These are phyloP conservation scores for Emericellopsis cladophorae DNA, from an alignment of 2,329 filamentous ascomycete species.

Conservation along the genomic window DNA sequence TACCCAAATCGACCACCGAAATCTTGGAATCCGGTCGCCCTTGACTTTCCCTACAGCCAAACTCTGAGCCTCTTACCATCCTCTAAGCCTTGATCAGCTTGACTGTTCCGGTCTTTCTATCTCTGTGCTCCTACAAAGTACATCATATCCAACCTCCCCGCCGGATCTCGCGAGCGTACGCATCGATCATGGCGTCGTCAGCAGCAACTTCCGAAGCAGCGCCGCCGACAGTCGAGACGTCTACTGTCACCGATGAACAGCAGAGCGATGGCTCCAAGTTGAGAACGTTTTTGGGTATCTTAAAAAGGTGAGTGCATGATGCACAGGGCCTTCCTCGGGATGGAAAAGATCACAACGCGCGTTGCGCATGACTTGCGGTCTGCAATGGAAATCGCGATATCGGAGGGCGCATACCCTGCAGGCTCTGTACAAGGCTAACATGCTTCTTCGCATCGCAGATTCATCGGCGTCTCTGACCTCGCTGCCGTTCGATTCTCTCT, in stretches of 20 bases:
- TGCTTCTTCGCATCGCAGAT: slow-evolving; percentile 37
- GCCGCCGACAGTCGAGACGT: slow-evolving; percentile 16
- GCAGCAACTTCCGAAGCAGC: slow-evolving; percentile 1
- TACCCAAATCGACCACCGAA: background rate
- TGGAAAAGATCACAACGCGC: background rate
- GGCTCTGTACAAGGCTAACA: too few relatives aligned
- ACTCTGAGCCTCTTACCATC: background rate
- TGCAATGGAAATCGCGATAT: background rate
- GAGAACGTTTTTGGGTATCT: slow-evolving; percentile 74
- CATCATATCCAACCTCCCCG: too few relatives aligned
- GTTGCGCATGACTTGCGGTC: background rate
- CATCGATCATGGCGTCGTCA: slow-evolving; percentile 3
- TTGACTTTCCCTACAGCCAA: background rate
- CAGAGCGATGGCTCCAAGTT: slow-evolving; percentile 78
- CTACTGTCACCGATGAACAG: slow-evolving; percentile 22
- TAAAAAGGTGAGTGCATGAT: slow-evolving; percentile 59
- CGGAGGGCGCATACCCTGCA: background rate
- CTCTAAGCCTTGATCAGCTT: background rate
- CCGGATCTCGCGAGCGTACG: background rate
- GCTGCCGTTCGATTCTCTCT: slow-evolving; percentile 92
- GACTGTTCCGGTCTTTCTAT: background rate
- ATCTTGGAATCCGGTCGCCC: background rate
- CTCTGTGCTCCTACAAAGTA: too few relatives aligned
- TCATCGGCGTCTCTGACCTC: slow-evolving; percentile 92
- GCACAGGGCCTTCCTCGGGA: background rate